Evolutionary conservation across 1,284 basidiomycete genomes (phyloP).

Genomic region (Melampsora larici-populina): DNA sequence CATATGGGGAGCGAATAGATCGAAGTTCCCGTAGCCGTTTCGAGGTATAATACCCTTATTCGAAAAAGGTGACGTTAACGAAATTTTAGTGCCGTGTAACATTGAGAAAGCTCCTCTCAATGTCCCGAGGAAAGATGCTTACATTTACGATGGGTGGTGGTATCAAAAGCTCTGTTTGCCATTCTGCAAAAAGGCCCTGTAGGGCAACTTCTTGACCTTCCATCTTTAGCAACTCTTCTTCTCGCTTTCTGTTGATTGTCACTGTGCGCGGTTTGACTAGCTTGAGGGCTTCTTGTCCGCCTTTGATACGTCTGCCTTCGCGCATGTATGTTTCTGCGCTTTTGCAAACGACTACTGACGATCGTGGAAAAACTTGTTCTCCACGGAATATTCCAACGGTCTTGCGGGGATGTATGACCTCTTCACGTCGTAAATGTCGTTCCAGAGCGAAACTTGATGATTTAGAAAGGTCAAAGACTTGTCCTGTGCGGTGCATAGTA

Average conservation of each 20-base stretch:
- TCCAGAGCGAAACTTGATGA: slow-evolving; percentile 67
- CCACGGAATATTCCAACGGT: slow-evolving; percentile 89
- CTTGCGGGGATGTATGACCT: slow-evolving; percentile 74
- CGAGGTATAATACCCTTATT: slow-evolving; percentile 81
- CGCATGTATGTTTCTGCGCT: slow-evolving; percentile 95
- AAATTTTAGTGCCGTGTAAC: not conserved
- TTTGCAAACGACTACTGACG: slow-evolving; percentile 76
- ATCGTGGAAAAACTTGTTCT: slow-evolving; percentile 84
- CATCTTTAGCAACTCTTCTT: slow-evolving; percentile 69
- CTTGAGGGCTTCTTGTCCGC: slow-evolving; percentile 75
- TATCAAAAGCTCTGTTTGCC: slow-evolving; percentile 77
- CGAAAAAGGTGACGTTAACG: not conserved
- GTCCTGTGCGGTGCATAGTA: too few species aligned
- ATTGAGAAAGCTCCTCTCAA: too few species aligned
- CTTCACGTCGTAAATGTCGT: slow-evolving; percentile 81
- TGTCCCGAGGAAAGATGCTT: not conserved
- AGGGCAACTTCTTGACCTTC: slow-evolving; percentile 63
- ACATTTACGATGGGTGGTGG: slow-evolving; percentile 76
- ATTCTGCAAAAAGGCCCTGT: slow-evolving; percentile 81
- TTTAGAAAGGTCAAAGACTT: not conserved
- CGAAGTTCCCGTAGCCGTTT: slow-evolving; percentile 95
- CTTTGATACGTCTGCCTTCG: slow-evolving; percentile 68
- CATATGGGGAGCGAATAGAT: slow-evolving; percentile 93
- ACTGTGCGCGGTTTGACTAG: slow-evolving; percentile 79
- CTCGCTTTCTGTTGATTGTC: slow-evolving; percentile 76